Evolutionary conservation across 305 asterid species (phyloP).

Genomic region (Petunia hybrid): DNA sequence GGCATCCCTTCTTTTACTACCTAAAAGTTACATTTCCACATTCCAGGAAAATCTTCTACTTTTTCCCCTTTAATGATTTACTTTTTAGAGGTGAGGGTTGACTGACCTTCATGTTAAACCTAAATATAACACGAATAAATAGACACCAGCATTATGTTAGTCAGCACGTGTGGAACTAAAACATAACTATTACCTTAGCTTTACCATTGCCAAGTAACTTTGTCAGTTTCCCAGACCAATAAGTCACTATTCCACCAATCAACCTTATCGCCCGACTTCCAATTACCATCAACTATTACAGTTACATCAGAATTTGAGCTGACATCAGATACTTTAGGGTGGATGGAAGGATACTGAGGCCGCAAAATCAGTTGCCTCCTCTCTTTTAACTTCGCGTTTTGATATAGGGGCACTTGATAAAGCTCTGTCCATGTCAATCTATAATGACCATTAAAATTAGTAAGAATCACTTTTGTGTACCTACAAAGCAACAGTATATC

Average conservation of each 20-base stretch:
- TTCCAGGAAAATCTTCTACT: background rate
- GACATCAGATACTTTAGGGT: conserved; percentile 41
- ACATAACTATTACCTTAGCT: conserved; percentile 62
- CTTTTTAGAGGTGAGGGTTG: background rate
- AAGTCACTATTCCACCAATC: conserved; percentile 60
- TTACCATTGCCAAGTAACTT: conserved; percentile 49
- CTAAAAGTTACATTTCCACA: background rate
- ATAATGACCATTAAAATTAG: conserved; percentile 37
- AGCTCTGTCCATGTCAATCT: conserved; percentile 54
- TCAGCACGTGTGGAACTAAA: conserved; percentile 24
- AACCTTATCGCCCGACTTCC: conserved; percentile 81
- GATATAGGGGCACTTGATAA: conserved; percentile 46
- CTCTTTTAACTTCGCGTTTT: conserved; percentile 32
- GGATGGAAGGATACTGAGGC: conserved; percentile 66
- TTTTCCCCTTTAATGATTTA: background rate
- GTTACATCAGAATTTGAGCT: conserved; percentile 52
- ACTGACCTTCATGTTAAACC: background rate
- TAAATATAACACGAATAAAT: background rate
- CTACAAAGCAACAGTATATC: background rate
- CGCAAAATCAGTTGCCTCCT: conserved; percentile 61
- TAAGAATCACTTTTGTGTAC: background rate
- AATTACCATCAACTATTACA: conserved; percentile 51
- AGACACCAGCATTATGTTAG: background rate
- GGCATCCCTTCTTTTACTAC: background rate
- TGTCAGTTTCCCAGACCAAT: conserved; percentile 70